Percentiles rank a stretch among this genome's conserved stretches.
Conservation (phyloP, 257 asterid genomes). For the Plectranthus barbatus region DNA sequence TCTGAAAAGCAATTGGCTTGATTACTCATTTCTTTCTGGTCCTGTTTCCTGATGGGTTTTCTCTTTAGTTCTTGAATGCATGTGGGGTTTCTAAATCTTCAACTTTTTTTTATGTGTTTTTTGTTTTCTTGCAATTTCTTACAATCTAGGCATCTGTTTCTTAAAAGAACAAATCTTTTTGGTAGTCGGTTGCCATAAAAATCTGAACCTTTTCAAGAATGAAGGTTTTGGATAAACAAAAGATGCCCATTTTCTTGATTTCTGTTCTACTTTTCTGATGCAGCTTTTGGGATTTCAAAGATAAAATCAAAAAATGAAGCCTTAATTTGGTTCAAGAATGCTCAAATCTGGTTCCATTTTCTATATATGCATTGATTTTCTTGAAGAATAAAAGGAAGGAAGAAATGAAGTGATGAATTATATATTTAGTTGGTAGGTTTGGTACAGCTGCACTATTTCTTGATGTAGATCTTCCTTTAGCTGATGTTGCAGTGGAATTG, state of each 20-base stretch:
- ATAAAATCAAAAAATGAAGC: background rate
- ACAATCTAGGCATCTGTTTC: background rate
- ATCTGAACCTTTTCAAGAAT: background rate
- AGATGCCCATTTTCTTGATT: background rate
- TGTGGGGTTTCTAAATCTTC: conserved; percentile 10
- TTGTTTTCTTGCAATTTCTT: conserved; percentile 2
- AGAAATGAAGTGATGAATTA: no score
- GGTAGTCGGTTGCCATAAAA: background rate
- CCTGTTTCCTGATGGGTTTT: background rate
- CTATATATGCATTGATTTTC: background rate
- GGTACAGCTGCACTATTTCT: background rate
- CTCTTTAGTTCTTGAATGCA: background rate
- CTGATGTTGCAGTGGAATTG: conserved; percentile 19
- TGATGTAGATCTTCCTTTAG: background rate
- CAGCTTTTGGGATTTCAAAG: background rate
- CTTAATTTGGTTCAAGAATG: background rate
- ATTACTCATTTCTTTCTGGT: background rate
- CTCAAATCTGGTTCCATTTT: background rate
- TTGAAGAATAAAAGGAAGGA: background rate
- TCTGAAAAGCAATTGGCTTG: background rate
- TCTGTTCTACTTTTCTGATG: background rate
- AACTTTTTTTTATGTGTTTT: background rate
- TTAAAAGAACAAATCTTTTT: conserved; percentile 2
- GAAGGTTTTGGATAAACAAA: background rate
- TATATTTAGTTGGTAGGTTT: background rate